phyloP scores from a whole-genome alignment of 2,329 filamentous ascomycete genomes.

The Colletotrichum sojae region DNA sequence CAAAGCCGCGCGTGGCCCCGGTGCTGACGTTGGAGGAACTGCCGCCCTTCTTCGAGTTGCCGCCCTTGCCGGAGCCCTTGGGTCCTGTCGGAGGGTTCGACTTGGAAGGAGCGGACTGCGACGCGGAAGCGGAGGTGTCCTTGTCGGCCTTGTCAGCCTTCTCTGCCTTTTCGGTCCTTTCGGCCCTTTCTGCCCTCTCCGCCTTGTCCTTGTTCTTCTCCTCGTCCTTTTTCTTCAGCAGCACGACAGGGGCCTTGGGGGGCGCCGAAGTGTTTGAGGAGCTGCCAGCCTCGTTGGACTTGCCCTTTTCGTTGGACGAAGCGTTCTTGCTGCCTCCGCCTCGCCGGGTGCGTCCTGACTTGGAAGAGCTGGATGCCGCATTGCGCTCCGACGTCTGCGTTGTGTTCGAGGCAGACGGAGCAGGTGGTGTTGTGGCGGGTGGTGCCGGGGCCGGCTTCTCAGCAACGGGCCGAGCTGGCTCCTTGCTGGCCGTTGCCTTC shows the following conservation, averaged over 20 bases:
- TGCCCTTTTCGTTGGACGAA: slow-evolving; percentile 53
- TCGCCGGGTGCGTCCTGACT: slow-evolving; percentile 42
- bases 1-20: slow-evolving; percentile 77
- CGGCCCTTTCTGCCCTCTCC: slow-evolving; percentile 13
- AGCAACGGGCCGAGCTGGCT: slow-evolving; percentile 41
- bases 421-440: slow-evolving; percentile 19
- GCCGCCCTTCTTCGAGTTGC: slow-evolving; percentile 49
- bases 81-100: slow-evolving; percentile 42
- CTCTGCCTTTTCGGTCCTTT: slow-evolving; percentile 26
- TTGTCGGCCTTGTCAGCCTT: slow-evolving; percentile 33
- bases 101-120: slow-evolving; percentile 23
- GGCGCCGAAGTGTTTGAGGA: slow-evolving; percentile 46
- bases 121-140: slow-evolving; percentile 36
- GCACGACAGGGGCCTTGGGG: slow-evolving; percentile 52
- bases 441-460: slow-evolving; percentile 44
- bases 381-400: slow-evolving; percentile 28
- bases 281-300: slow-evolving; percentile 48
- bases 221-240: slow-evolving; percentile 59
- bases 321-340: slow-evolving; percentile 54
- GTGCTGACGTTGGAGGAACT: slow-evolving; percentile 50
- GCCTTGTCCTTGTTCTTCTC: slow-evolving; percentile 36
- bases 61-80: slow-evolving; percentile 44
- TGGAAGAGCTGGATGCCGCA: slow-evolving; percentile 34
- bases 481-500: slow-evolving; percentile 55
- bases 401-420: slow-evolving; percentile 27